Conservation (phyloP, 1,284 basidiomycete species). For the Melampsora americana region DNA sequence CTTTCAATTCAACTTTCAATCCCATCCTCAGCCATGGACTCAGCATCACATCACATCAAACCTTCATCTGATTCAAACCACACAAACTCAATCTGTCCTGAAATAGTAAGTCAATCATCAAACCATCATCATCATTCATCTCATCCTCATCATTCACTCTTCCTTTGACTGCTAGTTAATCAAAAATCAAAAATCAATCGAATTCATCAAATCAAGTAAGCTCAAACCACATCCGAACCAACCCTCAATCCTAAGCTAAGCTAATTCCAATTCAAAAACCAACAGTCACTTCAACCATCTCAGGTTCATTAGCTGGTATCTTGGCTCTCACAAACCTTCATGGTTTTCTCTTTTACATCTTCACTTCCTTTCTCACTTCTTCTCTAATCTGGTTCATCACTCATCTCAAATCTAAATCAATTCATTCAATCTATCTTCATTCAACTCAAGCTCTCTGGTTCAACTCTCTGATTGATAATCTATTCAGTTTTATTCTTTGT, state of each 20-base stretch:
- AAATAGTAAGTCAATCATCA: no score
- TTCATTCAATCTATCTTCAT: background rate
- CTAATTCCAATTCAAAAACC: no score
- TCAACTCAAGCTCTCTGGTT: background rate
- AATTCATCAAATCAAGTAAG: slow-evolving; percentile 1
- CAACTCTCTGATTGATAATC: background rate
- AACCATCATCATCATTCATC: no score
- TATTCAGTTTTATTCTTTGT: slow-evolving; percentile 10
- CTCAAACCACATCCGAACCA: background rate
- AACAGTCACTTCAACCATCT: background rate
- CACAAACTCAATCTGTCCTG: no score
- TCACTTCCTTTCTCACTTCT: background rate
- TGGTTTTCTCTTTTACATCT: background rate
- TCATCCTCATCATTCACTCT: no score
- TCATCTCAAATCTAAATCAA: background rate
- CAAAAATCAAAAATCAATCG: background rate
- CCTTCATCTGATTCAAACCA: no score
- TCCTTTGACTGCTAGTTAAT: no score
- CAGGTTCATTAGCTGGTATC: slow-evolving; percentile 3
- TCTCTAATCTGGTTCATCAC: background rate
- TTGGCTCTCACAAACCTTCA: slow-evolving; percentile 2
- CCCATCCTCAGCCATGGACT: no score
- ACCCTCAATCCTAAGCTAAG: no score
- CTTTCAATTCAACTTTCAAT: no score
- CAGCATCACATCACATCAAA: no score